Percentiles rank a stretch among this genome's conserved stretches.
These are phyloP conservation scores for Sisymbrium altissimum DNA, from an alignment of 345 rosid species.

Conservation along the genomic window DNA sequence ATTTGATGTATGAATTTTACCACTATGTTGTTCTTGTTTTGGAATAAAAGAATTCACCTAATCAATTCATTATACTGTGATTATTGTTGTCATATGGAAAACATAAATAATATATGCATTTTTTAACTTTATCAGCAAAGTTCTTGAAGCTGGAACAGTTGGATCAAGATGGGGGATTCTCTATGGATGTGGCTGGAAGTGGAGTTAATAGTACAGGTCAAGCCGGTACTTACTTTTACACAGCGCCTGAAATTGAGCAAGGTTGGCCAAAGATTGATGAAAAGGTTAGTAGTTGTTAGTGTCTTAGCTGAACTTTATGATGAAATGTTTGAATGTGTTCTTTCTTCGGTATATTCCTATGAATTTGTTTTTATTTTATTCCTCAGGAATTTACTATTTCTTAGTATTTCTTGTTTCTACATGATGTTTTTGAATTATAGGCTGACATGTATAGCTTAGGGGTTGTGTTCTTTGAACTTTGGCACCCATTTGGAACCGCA, in stretches of 20 bases:
- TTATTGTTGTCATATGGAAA: conserved; percentile 9
- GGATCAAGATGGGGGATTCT: conserved; percentile 69
- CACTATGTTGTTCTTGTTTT: neutral
- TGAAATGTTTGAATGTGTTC: conserved; percentile 4
- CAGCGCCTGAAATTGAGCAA: conserved; percentile 99
- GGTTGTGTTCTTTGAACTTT: conserved; percentile 87
- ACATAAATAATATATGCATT: neutral
- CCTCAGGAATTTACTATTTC: neutral
- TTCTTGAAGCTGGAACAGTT: conserved; percentile 92
- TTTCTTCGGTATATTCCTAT: neutral
- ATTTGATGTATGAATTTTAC: neutral
- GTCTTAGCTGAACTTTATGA: conserved; percentile 12
- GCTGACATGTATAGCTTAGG: conserved; percentile 99
- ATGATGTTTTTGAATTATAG: conserved; percentile 43
- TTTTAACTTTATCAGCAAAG: conserved; percentile 57
- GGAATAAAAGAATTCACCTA: neutral
- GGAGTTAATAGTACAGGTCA: conserved; percentile 87
- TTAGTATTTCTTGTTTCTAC: neutral
- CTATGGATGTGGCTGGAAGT: conserved; percentile 61
- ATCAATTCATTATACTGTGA: neutral
- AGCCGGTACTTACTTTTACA: conserved; percentile 93
- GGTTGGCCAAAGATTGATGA: conserved; percentile 98
- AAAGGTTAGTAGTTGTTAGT: conserved; percentile 52
- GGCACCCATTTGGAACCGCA: conserved; percentile 93
- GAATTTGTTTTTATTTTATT: neutral